These are phyloP conservation scores for Tylopilus sp. DNA, from an alignment of 768 basidiomycete genomes.

Conservation along the genomic window DNA sequence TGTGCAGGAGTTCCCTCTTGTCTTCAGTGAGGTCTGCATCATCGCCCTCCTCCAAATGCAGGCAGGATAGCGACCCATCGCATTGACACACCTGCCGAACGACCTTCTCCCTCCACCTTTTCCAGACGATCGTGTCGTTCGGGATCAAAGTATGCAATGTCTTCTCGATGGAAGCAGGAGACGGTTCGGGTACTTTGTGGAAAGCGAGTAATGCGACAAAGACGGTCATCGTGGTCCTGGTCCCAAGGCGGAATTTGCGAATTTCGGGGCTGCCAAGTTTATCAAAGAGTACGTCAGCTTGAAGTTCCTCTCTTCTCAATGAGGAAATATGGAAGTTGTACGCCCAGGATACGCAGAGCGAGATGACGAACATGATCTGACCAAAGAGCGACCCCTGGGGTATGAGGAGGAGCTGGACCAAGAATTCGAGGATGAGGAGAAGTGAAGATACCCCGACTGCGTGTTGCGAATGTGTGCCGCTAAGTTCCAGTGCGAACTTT, in stretches of 20 bases:
- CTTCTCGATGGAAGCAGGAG: slow-evolving; percentile 2
- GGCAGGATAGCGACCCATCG: slow-evolving; percentile 1
- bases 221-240: slow-evolving; percentile 16
- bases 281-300: slow-evolving; percentile 20
- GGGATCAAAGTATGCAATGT: slow-evolving; percentile 11
- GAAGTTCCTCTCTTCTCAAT: slow-evolving; percentile 27
- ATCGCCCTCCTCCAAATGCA: neutral
- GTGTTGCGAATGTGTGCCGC: neutral
- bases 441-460: slow-evolving; percentile 25
- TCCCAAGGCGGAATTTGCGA: slow-evolving; percentile 11
- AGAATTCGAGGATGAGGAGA: slow-evolving; percentile 30
- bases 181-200: slow-evolving; percentile 3
- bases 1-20: slow-evolving; percentile 6
- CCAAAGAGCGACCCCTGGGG: too few relatives aligned
- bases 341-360: slow-evolving; percentile 32
- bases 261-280: slow-evolving; percentile 11
- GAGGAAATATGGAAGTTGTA: slow-evolving; percentile 31
- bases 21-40: neutral
- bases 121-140: slow-evolving; percentile 23
- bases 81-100: slow-evolving; percentile 8
- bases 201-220: slow-evolving; percentile 15
- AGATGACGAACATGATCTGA: slow-evolving; percentile 34
- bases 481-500: slow-evolving; percentile 19
- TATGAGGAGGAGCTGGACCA: too few relatives aligned
- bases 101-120: slow-evolving; percentile 20